Evolutionary conservation across 2,329 filamentous ascomycete species (phyloP).

Genomic region (Ophiostoma montium): DNA sequence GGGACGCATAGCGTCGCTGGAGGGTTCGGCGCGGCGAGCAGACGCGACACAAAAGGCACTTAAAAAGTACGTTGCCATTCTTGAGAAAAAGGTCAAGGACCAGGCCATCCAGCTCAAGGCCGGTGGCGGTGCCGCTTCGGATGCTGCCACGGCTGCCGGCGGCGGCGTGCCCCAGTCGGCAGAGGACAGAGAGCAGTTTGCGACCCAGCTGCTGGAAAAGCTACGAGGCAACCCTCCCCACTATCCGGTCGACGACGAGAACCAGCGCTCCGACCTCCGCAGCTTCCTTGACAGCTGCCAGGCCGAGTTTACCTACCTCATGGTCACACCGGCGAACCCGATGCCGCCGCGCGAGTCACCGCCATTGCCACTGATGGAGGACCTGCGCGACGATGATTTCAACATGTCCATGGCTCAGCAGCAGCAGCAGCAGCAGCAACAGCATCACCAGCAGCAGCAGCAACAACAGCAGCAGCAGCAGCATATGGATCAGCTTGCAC

Average conservation of each 20-base stretch:
- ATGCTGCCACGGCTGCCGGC: conserved; percentile 25
- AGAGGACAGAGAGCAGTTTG: conserved; percentile 34
- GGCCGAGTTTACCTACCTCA: conserved; percentile 52
- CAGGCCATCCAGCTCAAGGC: conserved; percentile 59
- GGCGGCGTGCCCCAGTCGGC: neutral
- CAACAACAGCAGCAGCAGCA: conserved; percentile 13
- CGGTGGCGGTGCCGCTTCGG: conserved; percentile 21
- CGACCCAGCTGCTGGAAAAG: conserved; percentile 25
- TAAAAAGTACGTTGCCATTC: conserved; percentile 77
- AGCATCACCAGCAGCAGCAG: conserved; percentile 25
- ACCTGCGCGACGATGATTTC: conserved; percentile 42
- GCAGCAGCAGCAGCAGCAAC: conserved; percentile 20
- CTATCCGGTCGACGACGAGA: conserved; percentile 33
- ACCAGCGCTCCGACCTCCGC: conserved; percentile 39
- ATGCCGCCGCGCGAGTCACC: conserved; percentile 46
- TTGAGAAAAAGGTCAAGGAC: conserved; percentile 77
- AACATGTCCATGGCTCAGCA: conserved; percentile 30
- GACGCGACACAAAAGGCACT: conserved; percentile 81
- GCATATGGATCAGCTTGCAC: neutral
- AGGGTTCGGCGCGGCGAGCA: conserved; percentile 75
- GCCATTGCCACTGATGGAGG: conserved; percentile 42
- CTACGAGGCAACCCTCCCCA: conserved; percentile 30
- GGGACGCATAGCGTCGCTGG: conserved; percentile 83
- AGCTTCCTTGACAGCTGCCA: conserved; percentile 50
- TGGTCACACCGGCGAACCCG: conserved; percentile 53